Conservation (phyloP, 306 rosid genomes). For the Malus sieversii region DNA sequence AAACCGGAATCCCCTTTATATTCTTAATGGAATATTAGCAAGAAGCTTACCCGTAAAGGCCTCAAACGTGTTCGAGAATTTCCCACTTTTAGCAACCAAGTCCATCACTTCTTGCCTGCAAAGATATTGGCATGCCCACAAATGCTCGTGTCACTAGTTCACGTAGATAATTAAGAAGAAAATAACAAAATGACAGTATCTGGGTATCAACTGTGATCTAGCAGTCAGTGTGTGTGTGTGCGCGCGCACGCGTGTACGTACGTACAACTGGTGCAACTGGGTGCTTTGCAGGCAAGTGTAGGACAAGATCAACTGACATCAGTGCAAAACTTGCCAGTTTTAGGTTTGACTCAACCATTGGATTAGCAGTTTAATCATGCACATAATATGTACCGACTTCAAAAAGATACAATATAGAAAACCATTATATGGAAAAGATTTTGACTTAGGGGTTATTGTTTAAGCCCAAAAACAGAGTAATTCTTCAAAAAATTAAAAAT, state of each 20-base stretch:
- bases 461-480: neutral
- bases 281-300: neutral
- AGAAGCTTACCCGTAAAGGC: constrained; percentile 57
- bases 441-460: no score
- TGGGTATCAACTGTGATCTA: neutral
- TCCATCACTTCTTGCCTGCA: constrained; percentile 97
- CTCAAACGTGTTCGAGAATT: constrained; percentile 63
- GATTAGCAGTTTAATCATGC: neutral
- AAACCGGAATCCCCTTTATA: neutral
- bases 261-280: neutral
- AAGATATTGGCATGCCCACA: constrained; percentile 12
- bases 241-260: rapidly evolving
- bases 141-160: neutral
- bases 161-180: neutral
- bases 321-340: neutral
- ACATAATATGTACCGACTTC: neutral
- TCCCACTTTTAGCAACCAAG: constrained; percentile 66
- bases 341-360: neutral
- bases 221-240: neutral
- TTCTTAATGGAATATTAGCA: neutral
- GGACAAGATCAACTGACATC: neutral
- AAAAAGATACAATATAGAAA: neutral
- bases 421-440: no score
- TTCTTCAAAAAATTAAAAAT: neutral
- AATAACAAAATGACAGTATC: neutral